These are phyloP conservation scores for Alternaria solani DNA, from an alignment of 2,329 filamentous ascomycete genomes.

Conservation along the genomic window DNA sequence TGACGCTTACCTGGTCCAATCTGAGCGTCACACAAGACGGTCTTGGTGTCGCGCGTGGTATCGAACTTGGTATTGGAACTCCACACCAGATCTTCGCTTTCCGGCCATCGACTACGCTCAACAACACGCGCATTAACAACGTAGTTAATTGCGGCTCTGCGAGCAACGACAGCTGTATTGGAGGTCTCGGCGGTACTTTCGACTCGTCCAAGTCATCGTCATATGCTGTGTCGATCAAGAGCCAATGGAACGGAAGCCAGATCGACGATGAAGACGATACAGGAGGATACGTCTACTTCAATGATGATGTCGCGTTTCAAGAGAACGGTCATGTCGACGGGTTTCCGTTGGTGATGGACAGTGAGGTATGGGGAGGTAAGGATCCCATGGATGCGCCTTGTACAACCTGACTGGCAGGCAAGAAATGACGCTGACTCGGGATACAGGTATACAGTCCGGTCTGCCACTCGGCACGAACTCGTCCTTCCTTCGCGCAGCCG, in stretches of 20 bases:
- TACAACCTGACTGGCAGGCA: background rate
- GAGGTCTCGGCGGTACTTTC: constrained; percentile 13
- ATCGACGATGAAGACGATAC: constrained; percentile 10
- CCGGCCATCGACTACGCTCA: constrained; percentile 17
- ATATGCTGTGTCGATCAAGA: constrained; percentile 14
- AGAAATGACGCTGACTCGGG: background rate
- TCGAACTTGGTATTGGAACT: constrained; percentile 19
- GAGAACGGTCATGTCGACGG: constrained; percentile 13
- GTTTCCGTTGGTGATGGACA: constrained; percentile 18
- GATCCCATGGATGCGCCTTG: background rate
- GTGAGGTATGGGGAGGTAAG: constrained; percentile 9
- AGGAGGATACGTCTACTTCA: constrained; percentile 17
- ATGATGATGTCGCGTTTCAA: constrained; percentile 16
- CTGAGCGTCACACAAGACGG: constrained; percentile 20
- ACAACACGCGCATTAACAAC: constrained; percentile 21
- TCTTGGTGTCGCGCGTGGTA: constrained; percentile 18
- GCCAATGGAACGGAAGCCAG: constrained; percentile 19
- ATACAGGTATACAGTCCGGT: constrained; percentile 13
- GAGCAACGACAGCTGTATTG: constrained; percentile 14
- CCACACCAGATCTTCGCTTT: constrained; percentile 22
- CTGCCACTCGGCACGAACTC: constrained; percentile 20
- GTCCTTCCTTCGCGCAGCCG: constrained; percentile 18
- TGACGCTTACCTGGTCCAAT: constrained; percentile 17
- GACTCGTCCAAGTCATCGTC: constrained; percentile 10
- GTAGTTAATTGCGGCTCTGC: constrained; percentile 14